Evolutionary conservation across 495 filamentous ascomycete genomes (phyloP), one percentile per base, ranked within the genome.

Genomic region (Haplographium delicatum): DNA sequence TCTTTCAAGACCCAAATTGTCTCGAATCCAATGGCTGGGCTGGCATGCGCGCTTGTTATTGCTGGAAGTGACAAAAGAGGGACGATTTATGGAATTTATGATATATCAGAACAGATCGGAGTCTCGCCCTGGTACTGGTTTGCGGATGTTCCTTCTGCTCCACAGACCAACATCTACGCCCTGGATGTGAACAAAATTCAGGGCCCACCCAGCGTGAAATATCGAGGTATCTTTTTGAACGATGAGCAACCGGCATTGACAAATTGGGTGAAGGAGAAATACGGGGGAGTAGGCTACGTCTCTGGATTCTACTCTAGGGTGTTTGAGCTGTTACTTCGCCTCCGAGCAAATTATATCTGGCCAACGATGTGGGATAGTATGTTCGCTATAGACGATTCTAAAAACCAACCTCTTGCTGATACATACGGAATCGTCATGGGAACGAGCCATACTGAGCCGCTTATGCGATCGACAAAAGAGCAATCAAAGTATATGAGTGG

Each of bases 51-150:
- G 0, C 66, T 89, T 33, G 79, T 87, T 0, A 84, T 89, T 59
- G 80, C 76, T 15, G 84, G 84, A 10, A 79, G 65, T 50, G 82
- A 88, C 60, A 75, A 79, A 38, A 73, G 85, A 19, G 85, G 83
- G 0, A 78, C 80, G 5, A 86, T 89, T 53, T 89, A 75, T 50
- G 84, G 85, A 16, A 70, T 87, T 51, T 88, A 89, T 67, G 80
- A 82, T 35, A 65, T 89, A 48, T 84, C 80, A 25, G 82, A 87
- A 57, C 83, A 87, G 51, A 87, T 88, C 39, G 84, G 85, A 16
- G 82, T 88, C 6, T 84, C 81, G 26, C 85, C 84, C 37, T 88
- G 83, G 84, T 83, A 86, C 64, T 88, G 79, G 73, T 88, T 74
- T 72, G 83, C 85, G 0, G 84, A 89, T 62, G 80, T 82, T 0